phyloP scores from a whole-genome alignment of 1,284 basidiomycete genomes.

The Naganishia liquefaciens region DNA sequence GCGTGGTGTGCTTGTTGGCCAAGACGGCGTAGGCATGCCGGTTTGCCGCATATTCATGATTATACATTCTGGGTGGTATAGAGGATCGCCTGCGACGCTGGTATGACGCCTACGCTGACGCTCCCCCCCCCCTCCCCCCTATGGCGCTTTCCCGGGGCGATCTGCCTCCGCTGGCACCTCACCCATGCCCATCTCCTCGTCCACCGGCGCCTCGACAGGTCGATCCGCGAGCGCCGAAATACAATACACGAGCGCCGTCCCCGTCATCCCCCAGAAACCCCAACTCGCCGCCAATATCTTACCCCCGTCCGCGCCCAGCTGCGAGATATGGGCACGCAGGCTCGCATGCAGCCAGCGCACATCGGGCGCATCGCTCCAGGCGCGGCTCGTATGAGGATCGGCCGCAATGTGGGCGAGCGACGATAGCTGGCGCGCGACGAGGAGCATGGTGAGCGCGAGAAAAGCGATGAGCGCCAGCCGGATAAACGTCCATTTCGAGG shows the following conservation, averaged over 20 bases:
- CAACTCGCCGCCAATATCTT: constrained; percentile 1
- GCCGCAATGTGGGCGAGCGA: constrained; percentile 13
- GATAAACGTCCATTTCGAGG: constrained; percentile 20
- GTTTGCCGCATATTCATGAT: not conserved
- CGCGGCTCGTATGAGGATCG: not conserved
- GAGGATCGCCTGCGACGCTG: too few species aligned
- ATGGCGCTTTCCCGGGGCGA: too few species aligned
- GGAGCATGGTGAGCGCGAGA: constrained; percentile 2
- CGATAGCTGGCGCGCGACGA: constrained; percentile 18
- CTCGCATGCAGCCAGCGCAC: constrained; percentile 4
- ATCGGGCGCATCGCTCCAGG: constrained; percentile 14
- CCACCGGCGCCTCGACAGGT: not conserved
- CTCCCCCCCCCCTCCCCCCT: too few species aligned
- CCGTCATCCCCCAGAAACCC: constrained; percentile 9
- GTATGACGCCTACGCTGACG: too few species aligned
- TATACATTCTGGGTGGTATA: too few species aligned
- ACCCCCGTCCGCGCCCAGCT: not conserved
- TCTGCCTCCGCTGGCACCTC: not conserved
- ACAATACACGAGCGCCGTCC: not conserved
- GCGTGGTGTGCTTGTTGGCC: constrained; percentile 64
- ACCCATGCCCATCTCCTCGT: constrained; percentile 1
- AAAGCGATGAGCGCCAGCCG: not conserved
- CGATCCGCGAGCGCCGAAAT: constrained; percentile 9
- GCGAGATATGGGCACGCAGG: not conserved
- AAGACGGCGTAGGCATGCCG: constrained; percentile 13